Conservation (phyloP, 371 early-diverging fungal species). For the Mucor irregularis region DNA sequence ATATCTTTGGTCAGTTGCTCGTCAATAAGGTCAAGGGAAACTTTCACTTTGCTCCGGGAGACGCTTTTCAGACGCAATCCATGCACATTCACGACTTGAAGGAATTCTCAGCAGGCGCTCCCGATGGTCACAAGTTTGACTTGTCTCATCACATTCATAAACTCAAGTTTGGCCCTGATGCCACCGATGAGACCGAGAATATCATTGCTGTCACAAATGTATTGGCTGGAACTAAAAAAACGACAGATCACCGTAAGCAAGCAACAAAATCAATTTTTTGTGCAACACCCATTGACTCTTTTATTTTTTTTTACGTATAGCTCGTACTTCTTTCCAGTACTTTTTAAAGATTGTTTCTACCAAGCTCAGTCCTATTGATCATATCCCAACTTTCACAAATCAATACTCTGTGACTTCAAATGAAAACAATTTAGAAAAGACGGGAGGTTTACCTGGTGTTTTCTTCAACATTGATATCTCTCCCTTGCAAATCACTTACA, state of each 20-base stretch:
- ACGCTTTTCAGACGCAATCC: constrained; percentile 74
- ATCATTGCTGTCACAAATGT: constrained; percentile 73
- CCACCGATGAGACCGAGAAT: constrained; percentile 22
- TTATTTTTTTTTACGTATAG: constrained; percentile 10
- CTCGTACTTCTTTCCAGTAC: constrained; percentile 76
- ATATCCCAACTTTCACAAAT: constrained; percentile 74
- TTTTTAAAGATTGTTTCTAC: constrained; percentile 94
- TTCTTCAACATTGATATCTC: constrained; percentile 97
- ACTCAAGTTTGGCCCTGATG: constrained; percentile 68
- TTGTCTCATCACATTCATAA: constrained; percentile 85
- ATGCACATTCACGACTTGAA: constrained; percentile 87
- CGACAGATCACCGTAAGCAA: constrained; percentile 42
- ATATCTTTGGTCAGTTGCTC: constrained; percentile 75
- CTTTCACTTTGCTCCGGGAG: constrained; percentile 93
- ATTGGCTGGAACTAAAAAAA: constrained; percentile 68
- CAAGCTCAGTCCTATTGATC: constrained; percentile 67
- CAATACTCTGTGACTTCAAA: constrained; percentile 95
- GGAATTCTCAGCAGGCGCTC: constrained; percentile 48
- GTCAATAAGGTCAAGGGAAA: constrained; percentile 94
- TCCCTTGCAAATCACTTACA: constrained; percentile 92
- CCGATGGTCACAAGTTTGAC: constrained; percentile 64
- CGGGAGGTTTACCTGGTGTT: constrained; percentile 62
- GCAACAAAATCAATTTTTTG: neutral
- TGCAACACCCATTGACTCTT: neutral
- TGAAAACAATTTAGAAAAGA: constrained; percentile 35